Base-by-base conservation (phyloP, 257 asterid genomes). In the Petunia axillaris region DNA sequence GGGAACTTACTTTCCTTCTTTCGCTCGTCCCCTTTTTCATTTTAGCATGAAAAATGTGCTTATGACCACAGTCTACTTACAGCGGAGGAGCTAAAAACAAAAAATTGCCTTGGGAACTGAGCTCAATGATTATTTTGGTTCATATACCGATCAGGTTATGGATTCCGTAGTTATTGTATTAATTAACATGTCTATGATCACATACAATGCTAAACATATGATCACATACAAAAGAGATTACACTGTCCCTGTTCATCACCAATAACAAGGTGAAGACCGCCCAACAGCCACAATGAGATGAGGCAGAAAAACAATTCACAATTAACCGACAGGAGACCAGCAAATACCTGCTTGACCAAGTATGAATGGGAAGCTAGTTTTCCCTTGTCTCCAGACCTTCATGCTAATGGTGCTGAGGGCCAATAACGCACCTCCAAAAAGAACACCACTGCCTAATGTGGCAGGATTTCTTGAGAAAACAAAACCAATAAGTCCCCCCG, bases 361-460 rank as follows among this genome's bases (percentile, higher is more conserved):
- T 83, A 93, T 95, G 82, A 87, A 95, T 2, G 97, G 99, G 48
- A 92, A 85, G 93, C 98, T 91, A 73, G 98, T 92, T 82, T 95
- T 92, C 85, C 99, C 99, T 87, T 87, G 90, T 71, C 87, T 88
- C 99, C 98, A 95, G 50, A 93, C 92, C 91, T 91, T 93, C 84
- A 95, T 82, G 88, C 99, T 93, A 64, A 87, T 62, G 79, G 87
- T 84, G 91, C 99, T 93, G 66, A 95, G 97, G 67, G 93, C 94
- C 81, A 95, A 86, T 75, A 95, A 81, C 82, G 98, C 90, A 83
- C 98, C 94, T 79, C 99, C 99, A 64, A 85, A 85, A 81, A 95
- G 86, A 85, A 93, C 82, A 35, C 97, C 96, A 8, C 89, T 84
- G 82, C 89, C 74, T 81, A 92, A 86, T 64, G 87, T 87, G 79